These are phyloP conservation scores for Salvia splendens DNA, from an alignment of 257 asterid species.

Conservation along the genomic window DNA sequence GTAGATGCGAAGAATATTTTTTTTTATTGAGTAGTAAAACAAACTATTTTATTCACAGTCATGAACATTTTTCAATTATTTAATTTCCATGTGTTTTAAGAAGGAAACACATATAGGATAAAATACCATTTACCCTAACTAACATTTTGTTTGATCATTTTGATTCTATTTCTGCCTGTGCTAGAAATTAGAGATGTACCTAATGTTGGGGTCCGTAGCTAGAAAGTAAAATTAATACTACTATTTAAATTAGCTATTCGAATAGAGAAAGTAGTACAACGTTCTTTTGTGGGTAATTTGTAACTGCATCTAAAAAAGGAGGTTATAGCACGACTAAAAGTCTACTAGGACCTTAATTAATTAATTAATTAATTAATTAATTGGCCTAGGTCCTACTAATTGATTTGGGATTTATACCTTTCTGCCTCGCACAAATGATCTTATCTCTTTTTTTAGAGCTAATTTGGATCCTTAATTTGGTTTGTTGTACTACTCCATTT, in stretches of 20 bases:
- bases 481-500: too few relatives aligned
- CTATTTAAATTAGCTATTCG: too few relatives aligned
- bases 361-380: constrained; percentile 1
- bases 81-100: constrained; percentile 1
- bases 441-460: too few relatives aligned
- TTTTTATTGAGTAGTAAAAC: too few relatives aligned
- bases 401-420: not conserved
- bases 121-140: not conserved
- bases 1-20: too few relatives aligned
- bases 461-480: too few relatives aligned
- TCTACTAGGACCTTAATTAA: not conserved
- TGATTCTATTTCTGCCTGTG: not conserved
- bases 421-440: not conserved
- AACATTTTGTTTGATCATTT: not conserved
- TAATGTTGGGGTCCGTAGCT: constrained; percentile 9
- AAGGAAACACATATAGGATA: constrained; percentile 2
- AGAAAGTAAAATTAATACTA: not conserved
- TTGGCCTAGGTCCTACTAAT: constrained; percentile 7
- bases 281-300: not conserved
- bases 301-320: constrained; percentile 16
- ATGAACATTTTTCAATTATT: not conserved
- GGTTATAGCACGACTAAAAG: constrained; percentile 17
- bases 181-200: constrained; percentile 25
- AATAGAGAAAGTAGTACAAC: not conserved
- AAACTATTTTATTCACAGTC: not conserved